Percentiles rank a stretch among this genome's conserved stretches.
phyloP scores from a whole-genome alignment of 2,329 filamentous ascomycete species.

The Alternaria sp. region DNA sequence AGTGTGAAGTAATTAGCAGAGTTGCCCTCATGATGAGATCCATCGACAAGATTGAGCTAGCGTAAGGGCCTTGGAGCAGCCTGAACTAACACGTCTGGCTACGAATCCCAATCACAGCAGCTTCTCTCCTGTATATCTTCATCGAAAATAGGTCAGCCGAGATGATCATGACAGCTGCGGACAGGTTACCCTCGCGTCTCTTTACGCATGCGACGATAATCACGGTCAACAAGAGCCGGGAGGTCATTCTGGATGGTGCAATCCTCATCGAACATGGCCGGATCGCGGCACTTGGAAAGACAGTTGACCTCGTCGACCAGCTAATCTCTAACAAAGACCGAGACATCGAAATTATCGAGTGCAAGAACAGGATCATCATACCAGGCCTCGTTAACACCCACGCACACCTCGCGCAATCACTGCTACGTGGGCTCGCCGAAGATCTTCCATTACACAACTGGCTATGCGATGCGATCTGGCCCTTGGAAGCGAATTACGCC shows the following conservation, averaged over 20 bases:
- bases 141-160: background rate
- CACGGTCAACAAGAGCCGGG: slow-evolving; percentile 58
- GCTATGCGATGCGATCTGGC: slow-evolving; percentile 50
- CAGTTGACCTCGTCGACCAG: slow-evolving; percentile 35
- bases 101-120: background rate
- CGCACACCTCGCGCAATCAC: slow-evolving; percentile 48
- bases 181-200: slow-evolving; percentile 32
- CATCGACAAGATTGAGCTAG: background rate
- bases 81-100: background rate
- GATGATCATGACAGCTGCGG: background rate
- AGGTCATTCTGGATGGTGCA: slow-evolving; percentile 59
- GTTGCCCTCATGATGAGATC: background rate
- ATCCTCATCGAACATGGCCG: slow-evolving; percentile 53
- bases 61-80: background rate
- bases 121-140: background rate
- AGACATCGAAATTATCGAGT: slow-evolving; percentile 33
- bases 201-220: slow-evolving; percentile 63
- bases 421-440: slow-evolving; percentile 45
- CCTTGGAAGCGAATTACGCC: slow-evolving; percentile 48
- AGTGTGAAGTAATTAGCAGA: background rate
- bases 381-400: slow-evolving; percentile 51
- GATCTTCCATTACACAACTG: slow-evolving; percentile 34
- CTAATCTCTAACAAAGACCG: background rate
- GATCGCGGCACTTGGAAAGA: slow-evolving; percentile 58
- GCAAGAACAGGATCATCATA: slow-evolving; percentile 44